Base-by-base conservation (phyloP, 176 grass and related monocot species). In the Oryza punctata region DNA sequence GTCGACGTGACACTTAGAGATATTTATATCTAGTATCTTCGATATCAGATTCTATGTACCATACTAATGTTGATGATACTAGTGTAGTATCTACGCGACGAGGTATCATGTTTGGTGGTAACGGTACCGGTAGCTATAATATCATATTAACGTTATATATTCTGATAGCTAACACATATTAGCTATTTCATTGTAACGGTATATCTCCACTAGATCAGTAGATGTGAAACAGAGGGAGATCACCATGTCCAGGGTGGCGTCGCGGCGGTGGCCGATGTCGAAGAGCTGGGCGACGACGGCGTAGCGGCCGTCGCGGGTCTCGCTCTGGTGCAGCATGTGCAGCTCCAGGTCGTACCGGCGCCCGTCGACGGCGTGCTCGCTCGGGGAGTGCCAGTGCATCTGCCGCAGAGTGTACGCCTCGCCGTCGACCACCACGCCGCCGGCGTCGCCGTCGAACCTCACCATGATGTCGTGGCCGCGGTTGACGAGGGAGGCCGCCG, bases 361-460 rank as follows among this genome's bases (percentile, higher is more conserved):
- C 3, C 90, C 90, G 45, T 94, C 88, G 70, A 98, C 44, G 38
- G 87, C 44, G 82, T 98, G 95, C 86, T 98, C 95, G 59, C 92
- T 94, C 11, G 95, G 95, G 14, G 84, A 46, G 79, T 98, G 95
- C 92, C 92, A 98, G 83, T 98, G 95, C 92, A 95, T 80, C 84
- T 89, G 88, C 70, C 60, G 82, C 11, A 98, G 83, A 54, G 37
- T 10, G 80, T 95, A 98, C 18, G 67, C 6, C 2, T 67, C 89
- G 75, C 84, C 90, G 63, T 95, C 78, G 27, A 98, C 35, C 60
- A 84, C 30, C 49, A 98, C 6, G 13, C 74, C 74, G 24, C 95
- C 95, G 0, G 91, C 82, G 59, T 91, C 70, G 24, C 68, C 89
- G 11, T 86, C 70, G 82, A 88, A 95, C 79, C 87, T 14, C 46